A percentile compares a stretch with the other conserved stretches of the same genome.
Evolutionary conservation across 2,329 filamentous ascomycete genomes (phyloP).

Genomic region (Trichophyton simii): DNA sequence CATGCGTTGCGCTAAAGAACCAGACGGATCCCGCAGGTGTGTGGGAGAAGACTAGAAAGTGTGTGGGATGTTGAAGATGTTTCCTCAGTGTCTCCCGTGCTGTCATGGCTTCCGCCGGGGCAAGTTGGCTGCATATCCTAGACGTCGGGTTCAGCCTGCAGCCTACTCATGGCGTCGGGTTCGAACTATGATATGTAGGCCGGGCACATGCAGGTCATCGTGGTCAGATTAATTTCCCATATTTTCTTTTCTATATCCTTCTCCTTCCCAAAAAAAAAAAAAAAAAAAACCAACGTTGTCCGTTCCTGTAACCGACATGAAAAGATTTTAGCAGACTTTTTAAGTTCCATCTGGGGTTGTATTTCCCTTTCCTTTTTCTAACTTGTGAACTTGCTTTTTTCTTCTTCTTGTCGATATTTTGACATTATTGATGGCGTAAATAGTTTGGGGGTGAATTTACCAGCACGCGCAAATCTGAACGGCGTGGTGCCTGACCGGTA

Average conservation of each 20-base stretch:
- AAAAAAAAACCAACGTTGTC: background rate
- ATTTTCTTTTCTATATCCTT: background rate
- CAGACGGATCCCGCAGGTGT: background rate
- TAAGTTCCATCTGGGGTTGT: background rate
- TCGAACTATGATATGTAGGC: background rate
- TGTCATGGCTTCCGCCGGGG: background rate
- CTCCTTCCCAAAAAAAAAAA: background rate
- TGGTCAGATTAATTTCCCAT: slow-evolving; percentile 1
- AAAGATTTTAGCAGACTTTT: background rate
- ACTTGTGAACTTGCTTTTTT: background rate
- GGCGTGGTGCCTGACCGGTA: background rate
- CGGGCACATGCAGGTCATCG: slow-evolving; percentile 1
- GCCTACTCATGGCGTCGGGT: background rate
- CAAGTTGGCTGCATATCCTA: background rate
- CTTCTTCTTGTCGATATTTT: background rate
- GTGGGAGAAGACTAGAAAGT: background rate
- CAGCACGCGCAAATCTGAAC: background rate
- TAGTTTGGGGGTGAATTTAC: background rate
- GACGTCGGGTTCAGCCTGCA: background rate
- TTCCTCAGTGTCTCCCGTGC: background rate
- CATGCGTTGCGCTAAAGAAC: background rate
- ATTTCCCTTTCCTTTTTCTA: background rate
- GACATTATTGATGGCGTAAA: background rate
- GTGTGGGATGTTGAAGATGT: background rate
- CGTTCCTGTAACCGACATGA: background rate